Conservation (phyloP, 257 asterid genomes). For the Jacaranda copaia region DNA sequence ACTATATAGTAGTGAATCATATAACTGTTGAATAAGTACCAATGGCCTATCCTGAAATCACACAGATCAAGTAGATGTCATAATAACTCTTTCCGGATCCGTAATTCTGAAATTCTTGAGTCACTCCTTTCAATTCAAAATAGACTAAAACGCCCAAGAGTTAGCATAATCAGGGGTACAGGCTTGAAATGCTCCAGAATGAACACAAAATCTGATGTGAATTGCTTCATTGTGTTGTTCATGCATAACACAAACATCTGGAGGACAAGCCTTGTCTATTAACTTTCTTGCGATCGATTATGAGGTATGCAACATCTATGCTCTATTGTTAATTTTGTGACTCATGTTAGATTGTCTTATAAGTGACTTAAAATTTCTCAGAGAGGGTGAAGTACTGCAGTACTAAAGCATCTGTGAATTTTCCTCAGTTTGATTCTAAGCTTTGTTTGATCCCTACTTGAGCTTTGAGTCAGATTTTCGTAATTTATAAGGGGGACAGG, state of each 20-base stretch:
- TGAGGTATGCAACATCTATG: not conserved
- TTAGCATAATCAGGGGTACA: not conserved
- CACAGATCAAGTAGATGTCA: not conserved
- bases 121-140: not conserved
- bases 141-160: not conserved
- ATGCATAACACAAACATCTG: not conserved
- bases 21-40: not conserved
- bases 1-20: not conserved
- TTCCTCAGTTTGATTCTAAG: no score
- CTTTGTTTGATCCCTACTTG: no score
- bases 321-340: not conserved
- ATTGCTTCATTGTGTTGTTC: not conserved
- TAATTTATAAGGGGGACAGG: no score
- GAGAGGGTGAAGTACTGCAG: no score
- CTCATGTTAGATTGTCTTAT: not conserved
- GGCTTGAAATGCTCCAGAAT: not conserved
- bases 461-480: no score
- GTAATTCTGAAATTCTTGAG: not conserved
- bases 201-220: not conserved
- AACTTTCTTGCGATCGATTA: not conserved
- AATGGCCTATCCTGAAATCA: not conserved
- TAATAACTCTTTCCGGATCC: not conserved
- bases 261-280: conserved; percentile 8
- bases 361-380: no score
- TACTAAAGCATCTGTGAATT: no score